Evolutionary conservation across 345 rosid species (phyloP).

Genomic region (Salix viminalis): DNA sequence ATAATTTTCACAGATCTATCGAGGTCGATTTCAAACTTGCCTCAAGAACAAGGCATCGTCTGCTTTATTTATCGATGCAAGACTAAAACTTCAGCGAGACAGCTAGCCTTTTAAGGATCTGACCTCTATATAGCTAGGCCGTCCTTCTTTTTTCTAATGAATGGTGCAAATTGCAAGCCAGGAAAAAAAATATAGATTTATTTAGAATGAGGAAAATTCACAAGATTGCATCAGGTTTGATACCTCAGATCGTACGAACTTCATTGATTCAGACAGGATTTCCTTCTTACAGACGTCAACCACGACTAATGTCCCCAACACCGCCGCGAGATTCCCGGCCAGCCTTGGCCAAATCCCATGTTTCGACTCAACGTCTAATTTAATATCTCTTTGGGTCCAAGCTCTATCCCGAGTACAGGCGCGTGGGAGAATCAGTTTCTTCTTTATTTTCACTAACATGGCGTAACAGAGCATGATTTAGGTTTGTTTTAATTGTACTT

Average conservation of each 20-base stretch:
- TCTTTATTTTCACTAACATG: background rate
- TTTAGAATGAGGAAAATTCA: background rate
- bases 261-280: background rate
- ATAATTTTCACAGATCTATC: background rate
- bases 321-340: conserved; percentile 41
- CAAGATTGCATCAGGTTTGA: conserved; percentile 3
- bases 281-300: conserved; percentile 16
- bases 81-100: background rate
- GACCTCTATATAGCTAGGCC: background rate
- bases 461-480: background rate
- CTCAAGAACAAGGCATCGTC: background rate
- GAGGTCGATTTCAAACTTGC: background rate
- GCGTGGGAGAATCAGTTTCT: background rate
- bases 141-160: conserved; percentile 1
- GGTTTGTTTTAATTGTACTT: too few relatives aligned
- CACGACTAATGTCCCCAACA: conserved; percentile 22
- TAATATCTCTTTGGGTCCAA: background rate
- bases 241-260: background rate
- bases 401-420: conserved; percentile 23
- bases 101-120: background rate
- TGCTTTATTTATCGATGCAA: background rate
- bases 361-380: background rate
- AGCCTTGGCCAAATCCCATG: conserved; percentile 1
- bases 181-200: background rate
- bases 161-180: background rate